phyloP scores from a whole-genome alignment of 192 early-diverging fungal species.

The Linnemannia zychae region DNA sequence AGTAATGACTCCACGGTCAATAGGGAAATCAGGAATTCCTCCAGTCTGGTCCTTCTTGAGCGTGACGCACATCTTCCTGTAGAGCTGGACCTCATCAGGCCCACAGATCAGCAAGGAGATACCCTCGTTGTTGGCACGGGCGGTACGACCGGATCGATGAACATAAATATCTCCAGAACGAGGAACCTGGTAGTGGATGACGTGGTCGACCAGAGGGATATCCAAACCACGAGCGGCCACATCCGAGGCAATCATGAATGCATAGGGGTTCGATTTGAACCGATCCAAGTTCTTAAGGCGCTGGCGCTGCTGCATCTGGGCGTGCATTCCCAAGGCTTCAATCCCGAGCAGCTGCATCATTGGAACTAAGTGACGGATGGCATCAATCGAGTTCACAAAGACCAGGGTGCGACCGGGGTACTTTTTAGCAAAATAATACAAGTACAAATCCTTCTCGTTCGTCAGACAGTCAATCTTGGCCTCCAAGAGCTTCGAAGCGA shows the following conservation, averaged over 20 bases:
- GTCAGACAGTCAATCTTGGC: conserved; percentile 88
- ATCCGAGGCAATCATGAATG: conserved; percentile 94
- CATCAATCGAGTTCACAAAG: conserved; percentile 97
- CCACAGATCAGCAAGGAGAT: conserved; percentile 85
- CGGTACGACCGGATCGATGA: conserved; percentile 95
- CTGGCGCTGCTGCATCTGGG: conserved; percentile 97
- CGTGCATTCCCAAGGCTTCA: conserved; percentile 87
- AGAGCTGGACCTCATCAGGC: conserved; percentile 86
- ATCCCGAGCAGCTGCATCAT: conserved; percentile 82
- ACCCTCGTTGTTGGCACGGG: conserved; percentile 87
- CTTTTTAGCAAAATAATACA: conserved; percentile 90
- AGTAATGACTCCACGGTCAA: conserved; percentile 78
- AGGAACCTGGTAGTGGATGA: conserved; percentile 97
- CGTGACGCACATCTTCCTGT: conserved; percentile 85
- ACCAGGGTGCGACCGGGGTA: conserved; percentile 93
- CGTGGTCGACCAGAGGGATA: conserved; percentile 92
- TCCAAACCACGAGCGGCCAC: conserved; percentile 97
- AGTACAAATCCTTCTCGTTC: conserved; percentile 85
- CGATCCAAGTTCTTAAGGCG: conserved; percentile 93
- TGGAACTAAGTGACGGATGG: conserved; percentile 89
- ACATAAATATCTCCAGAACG: conserved; percentile 95
- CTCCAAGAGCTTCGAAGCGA: conserved; percentile 81
- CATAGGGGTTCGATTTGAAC: conserved; percentile 79
- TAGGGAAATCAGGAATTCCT: conserved; percentile 82
- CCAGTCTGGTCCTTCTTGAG: conserved; percentile 79